These are phyloP conservation scores for Saccharomyces hybrid DNA, from an alignment of 1,139 yeast species.

Conservation along the genomic window DNA sequence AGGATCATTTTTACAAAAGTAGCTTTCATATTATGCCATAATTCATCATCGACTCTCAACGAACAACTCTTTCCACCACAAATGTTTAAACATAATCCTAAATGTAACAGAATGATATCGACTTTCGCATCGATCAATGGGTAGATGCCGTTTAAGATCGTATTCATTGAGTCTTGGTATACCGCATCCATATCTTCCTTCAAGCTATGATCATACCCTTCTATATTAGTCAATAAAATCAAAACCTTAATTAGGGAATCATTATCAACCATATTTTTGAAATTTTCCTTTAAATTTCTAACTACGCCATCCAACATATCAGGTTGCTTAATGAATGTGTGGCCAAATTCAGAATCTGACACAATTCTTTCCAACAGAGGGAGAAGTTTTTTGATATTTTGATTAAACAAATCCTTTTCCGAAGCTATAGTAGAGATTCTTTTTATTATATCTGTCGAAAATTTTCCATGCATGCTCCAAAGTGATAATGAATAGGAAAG, in stretches of 20 bases:
- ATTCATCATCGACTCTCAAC: not conserved
- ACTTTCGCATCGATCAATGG: not conserved
- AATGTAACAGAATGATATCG: conserved; percentile 17
- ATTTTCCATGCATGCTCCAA: conserved; percentile 5
- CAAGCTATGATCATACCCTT: not conserved
- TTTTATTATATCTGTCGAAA: not conserved
- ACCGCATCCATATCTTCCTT: not conserved
- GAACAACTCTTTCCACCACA: conserved; percentile 4
- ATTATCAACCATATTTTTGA: not conserved
- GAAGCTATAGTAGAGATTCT: not conserved
- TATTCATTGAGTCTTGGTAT: conserved; percentile 4
- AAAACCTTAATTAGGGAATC: conserved; percentile 14
- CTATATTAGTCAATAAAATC: conserved; percentile 17
- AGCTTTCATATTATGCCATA: not conserved
- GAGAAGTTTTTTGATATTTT: not conserved
- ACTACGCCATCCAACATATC: not conserved
- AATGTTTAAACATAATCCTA: conserved; percentile 23
- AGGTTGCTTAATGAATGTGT: not conserved
- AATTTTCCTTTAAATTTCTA: not conserved
- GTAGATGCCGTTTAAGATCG: not conserved
- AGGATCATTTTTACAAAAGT: not conserved
- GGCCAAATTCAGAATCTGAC: not conserved
- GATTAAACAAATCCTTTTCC: conserved; percentile 2
- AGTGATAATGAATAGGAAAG: conserved; percentile 14
- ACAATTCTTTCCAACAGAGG: not conserved